phyloP scores from a whole-genome alignment of 225 moss, liverwort and hornwort genomes.

The Marchantia polymorpha region DNA sequence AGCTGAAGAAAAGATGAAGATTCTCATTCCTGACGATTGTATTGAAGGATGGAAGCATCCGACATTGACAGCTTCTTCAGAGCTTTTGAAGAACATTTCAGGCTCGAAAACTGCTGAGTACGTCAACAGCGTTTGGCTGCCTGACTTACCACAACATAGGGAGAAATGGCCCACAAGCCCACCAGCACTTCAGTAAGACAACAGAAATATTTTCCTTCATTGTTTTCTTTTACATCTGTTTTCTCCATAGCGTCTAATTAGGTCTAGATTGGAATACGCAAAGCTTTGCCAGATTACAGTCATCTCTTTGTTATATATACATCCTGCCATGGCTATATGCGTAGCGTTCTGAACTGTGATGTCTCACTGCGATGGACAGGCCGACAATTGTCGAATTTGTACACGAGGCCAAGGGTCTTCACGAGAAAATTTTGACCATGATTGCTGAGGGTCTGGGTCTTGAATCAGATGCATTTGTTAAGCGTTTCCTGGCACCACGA shows the following conservation, averaged over 20 bases:
- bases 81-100: constrained; percentile 1
- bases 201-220: not conserved
- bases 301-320: not conserved
- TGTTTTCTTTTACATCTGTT: not conserved
- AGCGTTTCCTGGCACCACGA: constrained; percentile 11
- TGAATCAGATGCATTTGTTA: constrained; percentile 12
- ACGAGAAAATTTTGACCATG: constrained; percentile 11
- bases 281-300: not conserved
- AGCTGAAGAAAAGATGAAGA: constrained; percentile 17
- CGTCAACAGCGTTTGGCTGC: not conserved
- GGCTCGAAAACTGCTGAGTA: constrained; percentile 14
- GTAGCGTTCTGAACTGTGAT: not conserved
- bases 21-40: not conserved
- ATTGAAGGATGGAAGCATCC: constrained; percentile 24
- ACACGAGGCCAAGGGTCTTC: constrained; percentile 9
- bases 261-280: too few relatives aligned
- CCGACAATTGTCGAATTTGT: constrained; percentile 26
- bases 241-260: not conserved
- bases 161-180: constrained; percentile 26
- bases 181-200: constrained; percentile 21
- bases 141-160: not conserved
- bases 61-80: not conserved
- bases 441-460: constrained; percentile 28
- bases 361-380: constrained; percentile 2
- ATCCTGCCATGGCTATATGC: too few relatives aligned